Evolutionary conservation across 495 filamentous ascomycete species (phyloP), one percentile per base, ranked within the genome.

Genomic region (Penicillium crystallinum): DNA sequence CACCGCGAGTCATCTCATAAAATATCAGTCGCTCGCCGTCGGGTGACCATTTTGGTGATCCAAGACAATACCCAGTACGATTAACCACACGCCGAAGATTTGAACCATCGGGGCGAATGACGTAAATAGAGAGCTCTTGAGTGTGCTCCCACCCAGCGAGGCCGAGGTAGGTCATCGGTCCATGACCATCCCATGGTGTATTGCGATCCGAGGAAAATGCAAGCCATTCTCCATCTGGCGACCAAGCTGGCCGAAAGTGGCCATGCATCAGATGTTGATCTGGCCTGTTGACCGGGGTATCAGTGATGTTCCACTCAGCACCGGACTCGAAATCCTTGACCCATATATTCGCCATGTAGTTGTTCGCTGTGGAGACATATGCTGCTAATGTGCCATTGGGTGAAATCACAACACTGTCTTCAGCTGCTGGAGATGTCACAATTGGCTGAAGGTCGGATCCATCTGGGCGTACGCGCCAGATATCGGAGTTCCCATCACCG

Each of bases 211-310:
- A 62, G 6, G 55, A 56, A 31, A 64, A 64, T 0, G 53, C 55
- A 34, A 64, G 40, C 62, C 62, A 64, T 19, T 58, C 10, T 6
- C 62, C 62, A 29, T 70, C 61, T 0, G 68, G 52, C 0, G 68
- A 67, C 61, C 58, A 71, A 1, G 52, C 46, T 17, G 64, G 60
- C 12, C 64, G 64, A 44, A 68, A 74, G 33, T 72, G 56, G 1
- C 66, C 66, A 40, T 0, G 42, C 31, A 40, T 66, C 58, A 48
- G 27, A 14, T 15, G 9, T 5, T 27, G 30, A 19, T 38, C 11
- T 12, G 34, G 23, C 27, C 54, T 6, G 40, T 35, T n/a, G 46
- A 52, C 3, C 12, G 33, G 8, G 29, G 42, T 61, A 45, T 62
- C 56, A 10, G 66, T 66, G 18, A 69, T 29, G 34, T 67, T 69